Base-by-base conservation (phyloP, 2,329 filamentous ascomycete genomes). In the Ascochyta fabae region DNA sequence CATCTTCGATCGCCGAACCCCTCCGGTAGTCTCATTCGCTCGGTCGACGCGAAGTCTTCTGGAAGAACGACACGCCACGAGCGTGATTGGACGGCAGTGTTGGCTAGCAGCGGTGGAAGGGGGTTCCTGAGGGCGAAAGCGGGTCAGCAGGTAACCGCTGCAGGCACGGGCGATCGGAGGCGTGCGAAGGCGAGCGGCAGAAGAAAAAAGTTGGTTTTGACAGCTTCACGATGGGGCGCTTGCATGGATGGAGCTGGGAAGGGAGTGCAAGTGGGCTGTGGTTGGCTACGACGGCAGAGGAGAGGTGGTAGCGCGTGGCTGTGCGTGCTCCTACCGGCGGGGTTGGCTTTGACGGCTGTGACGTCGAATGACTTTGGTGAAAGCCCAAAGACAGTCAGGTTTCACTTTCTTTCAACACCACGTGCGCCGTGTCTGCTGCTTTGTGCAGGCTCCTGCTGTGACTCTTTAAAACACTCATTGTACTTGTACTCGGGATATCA, bases 71-170 rank as follows among this genome's bases (percentile, higher is more conserved):
- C 57, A 36, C 52, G 61, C 54, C 56, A 15, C 10, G 33, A 10
- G 19, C 48, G 27, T 56, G 58, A 69, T 68, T 69, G 66, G 66
- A 23, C 1, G 27, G 24, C 13, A 22, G 33, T 27, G 46, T 40
- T 58, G 44, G 56, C 57, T 60, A 51, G 38, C 40, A 33, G 24
- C 16, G 36, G 41, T 33, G 46, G 41, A 52, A 35, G 40, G 29
- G 48, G 41, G 68, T 69, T 69, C 66, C 65, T 64, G 68, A 58
- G 58, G 57, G 62, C 65, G 57, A 66, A 59, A 54, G 61, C 69
- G 70, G 69, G 65, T 55, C 62, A 69, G 54, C 56, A 59, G 44
- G 52, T 52, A 66, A 58, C 69, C 67, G 69, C 68, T 70, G 69
- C 69, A 73, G 67, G 69, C 63, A 63, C 62, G 43, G 64, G 56